Base-by-base conservation (phyloP, 225 moss, liverwort and hornwort species). In the Thuidium tamariscinum region DNA sequence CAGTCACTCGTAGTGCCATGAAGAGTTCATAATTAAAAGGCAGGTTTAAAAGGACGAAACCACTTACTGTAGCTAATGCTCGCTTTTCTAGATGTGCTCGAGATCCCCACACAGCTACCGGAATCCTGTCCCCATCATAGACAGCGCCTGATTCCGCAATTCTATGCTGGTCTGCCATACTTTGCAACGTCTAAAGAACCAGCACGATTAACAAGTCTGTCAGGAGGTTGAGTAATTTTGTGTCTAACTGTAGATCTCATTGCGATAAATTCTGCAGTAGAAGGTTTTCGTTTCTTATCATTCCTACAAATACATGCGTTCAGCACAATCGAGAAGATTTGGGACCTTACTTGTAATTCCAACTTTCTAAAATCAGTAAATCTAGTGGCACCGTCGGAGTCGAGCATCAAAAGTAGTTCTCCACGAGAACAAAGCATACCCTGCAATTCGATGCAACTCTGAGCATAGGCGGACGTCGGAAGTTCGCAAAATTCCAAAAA, bases 381-480 rank as follows among this genome's bases (percentile, higher is more conserved):
- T 85, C 92, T 94, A 56, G 97, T 97, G 74, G 97, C 97, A 82
- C 97, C 97, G 87, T 97, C 94, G 54, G 96, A 94, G 91, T 97
- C 96, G 66, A 97, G 92, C 95, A 97, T 95, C 81, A 96, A 88
- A 34, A 96, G 95, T 83, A 97, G 84, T 78, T 96, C 93, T 74
- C 96, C 97, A 52, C 95, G 93, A 87, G 96, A 93, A 85, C 94
- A 98, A 72, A 96, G 93, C 93, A 98, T 98, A 77, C 96, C 97
- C 93, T 95, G 91, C 84, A 87, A 87, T 72, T 77, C 75, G 57
- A 66, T 55, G 32, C 60, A 89, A 49, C 48, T 73, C 80, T 92
- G 61, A 92, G 56, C 59, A 84, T 66, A 32, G 26, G 79, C 29
- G n/a, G 48, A 57, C 56, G 71, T 82, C 71, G 9, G 36, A 20